Evolutionary conservation across 768 basidiomycete species (phyloP).

Genomic region (Ramaria rubella): DNA sequence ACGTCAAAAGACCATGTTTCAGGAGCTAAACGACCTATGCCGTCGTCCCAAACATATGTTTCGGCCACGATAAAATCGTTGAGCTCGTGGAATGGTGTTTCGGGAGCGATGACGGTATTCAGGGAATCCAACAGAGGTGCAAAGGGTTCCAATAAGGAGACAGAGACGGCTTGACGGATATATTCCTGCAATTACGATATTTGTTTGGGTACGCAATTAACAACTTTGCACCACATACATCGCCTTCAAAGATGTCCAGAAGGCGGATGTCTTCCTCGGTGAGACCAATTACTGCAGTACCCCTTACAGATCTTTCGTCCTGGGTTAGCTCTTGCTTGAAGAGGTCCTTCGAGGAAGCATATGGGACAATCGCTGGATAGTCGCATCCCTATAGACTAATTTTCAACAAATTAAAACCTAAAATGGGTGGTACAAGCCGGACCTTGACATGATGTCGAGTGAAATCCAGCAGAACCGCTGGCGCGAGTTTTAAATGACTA

Average conservation of each 20-base stretch:
- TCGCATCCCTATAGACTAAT: slow-evolving; percentile 45
- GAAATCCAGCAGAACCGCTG: slow-evolving; percentile 68
- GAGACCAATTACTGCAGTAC: slow-evolving; percentile 72
- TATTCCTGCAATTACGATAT: slow-evolving; percentile 57
- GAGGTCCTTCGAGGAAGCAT: slow-evolving; percentile 39
- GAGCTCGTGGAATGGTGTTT: slow-evolving; percentile 40
- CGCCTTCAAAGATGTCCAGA: slow-evolving; percentile 79
- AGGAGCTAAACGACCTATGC: slow-evolving; percentile 39
- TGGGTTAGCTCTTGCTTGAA: slow-evolving; percentile 41
- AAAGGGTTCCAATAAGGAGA: slow-evolving; percentile 48
- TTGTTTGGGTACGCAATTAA: neutral
- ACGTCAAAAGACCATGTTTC: slow-evolving; percentile 77
- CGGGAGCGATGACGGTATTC: slow-evolving; percentile 34
- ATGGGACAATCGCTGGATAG: slow-evolving; percentile 79
- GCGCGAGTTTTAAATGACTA: slow-evolving; percentile 54
- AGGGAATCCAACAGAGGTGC: slow-evolving; percentile 23
- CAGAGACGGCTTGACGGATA: slow-evolving; percentile 42
- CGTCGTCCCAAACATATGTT: slow-evolving; percentile 64
- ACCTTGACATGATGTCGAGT: slow-evolving; percentile 75
- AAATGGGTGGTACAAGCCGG: neutral
- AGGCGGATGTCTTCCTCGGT: slow-evolving; percentile 52
- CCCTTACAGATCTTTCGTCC: slow-evolving; percentile 69
- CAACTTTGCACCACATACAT: slow-evolving; percentile 36
- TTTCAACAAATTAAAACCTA: slow-evolving; percentile 5
- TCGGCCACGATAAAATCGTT: slow-evolving; percentile 40